Evolutionary conservation across 1,284 basidiomycete genomes (phyloP).

Genomic region (Marasmius tenuissimus): DNA sequence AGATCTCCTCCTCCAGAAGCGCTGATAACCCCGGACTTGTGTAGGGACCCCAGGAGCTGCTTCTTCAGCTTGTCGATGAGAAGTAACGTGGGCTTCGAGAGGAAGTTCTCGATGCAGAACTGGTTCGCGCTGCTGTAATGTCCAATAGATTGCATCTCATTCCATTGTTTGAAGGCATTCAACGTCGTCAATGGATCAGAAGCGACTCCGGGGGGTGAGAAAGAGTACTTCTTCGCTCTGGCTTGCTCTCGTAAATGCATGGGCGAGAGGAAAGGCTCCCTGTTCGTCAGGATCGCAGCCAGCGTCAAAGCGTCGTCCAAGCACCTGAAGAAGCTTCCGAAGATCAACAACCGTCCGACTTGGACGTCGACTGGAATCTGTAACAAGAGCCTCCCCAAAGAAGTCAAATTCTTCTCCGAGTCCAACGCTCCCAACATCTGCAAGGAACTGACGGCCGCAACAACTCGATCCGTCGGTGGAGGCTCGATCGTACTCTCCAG

Average conservation of each 20-base stretch:
- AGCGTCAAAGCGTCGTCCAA: conserved; percentile 88
- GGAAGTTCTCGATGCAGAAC: conserved; percentile 88
- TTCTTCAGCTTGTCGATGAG: conserved; percentile 85
- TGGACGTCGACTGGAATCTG: conserved; percentile 91
- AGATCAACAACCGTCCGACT: conserved; percentile 88
- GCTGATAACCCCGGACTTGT: conserved; percentile 80
- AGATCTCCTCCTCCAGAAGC: conserved; percentile 60
- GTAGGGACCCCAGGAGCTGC: conserved; percentile 79
- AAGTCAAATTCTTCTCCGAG: conserved; percentile 75
- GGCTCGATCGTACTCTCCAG: conserved; percentile 88
- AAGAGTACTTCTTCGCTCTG: conserved; percentile 74
- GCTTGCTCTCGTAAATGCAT: conserved; percentile 68
- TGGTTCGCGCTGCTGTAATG: conserved; percentile 67
- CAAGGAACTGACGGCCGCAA: conserved; percentile 80
- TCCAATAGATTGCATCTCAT: conserved; percentile 64
- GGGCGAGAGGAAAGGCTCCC: conserved; percentile 90
- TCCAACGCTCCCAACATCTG: conserved; percentile 91
- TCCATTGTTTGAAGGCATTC: conserved; percentile 85
- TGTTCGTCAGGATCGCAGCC: conserved; percentile 86
- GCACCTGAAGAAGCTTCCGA: conserved; percentile 93
- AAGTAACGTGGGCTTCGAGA: conserved; percentile 82
- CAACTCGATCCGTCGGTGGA: conserved; percentile 78
- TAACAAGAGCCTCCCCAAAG: conserved; percentile 85
- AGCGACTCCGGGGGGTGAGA: conserved; percentile 78
- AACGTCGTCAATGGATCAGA: conserved; percentile 86